Evolutionary conservation across 148 eudicot species (phyloP).

Genomic region (Persicaria maculosa): DNA sequence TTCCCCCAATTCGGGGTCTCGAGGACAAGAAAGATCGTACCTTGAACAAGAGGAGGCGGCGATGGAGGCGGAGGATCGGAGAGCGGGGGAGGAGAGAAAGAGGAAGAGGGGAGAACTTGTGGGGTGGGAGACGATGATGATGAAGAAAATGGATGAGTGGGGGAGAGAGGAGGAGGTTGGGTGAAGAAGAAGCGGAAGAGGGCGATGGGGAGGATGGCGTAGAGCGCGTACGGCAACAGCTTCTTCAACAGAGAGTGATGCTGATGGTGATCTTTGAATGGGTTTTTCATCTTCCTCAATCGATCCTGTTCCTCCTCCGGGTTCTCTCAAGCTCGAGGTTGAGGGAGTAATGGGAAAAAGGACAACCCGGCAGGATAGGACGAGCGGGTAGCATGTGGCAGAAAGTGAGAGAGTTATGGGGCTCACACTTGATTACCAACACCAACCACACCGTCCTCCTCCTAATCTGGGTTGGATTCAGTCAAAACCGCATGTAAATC

Average conservation of each 20-base stretch:
- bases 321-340: neutral
- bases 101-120: constrained; percentile 6
- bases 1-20: neutral
- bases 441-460: neutral
- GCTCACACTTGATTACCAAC: too few species aligned
- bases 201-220: constrained; percentile 44
- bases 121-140: constrained; percentile 18
- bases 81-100: neutral
- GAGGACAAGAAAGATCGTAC: neutral
- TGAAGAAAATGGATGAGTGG: neutral
- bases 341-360: neutral
- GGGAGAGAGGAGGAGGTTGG: constrained; percentile 29
- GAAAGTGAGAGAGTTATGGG: neutral
- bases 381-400: neutral
- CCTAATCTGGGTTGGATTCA: neutral
- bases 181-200: constrained; percentile 42
- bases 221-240: constrained; percentile 36
- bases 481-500: neutral
- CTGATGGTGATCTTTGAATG: constrained; percentile 22
- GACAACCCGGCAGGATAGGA: neutral
- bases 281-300: constrained; percentile 1
- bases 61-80: neutral
- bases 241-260: constrained; percentile 34
- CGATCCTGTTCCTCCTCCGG: neutral
- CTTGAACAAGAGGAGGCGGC: neutral